Percentiles rank a stretch among this genome's conserved stretches.
These are phyloP conservation scores for Lipomyces orientalis DNA, from an alignment of 805 yeast species.

Conservation along the genomic window DNA sequence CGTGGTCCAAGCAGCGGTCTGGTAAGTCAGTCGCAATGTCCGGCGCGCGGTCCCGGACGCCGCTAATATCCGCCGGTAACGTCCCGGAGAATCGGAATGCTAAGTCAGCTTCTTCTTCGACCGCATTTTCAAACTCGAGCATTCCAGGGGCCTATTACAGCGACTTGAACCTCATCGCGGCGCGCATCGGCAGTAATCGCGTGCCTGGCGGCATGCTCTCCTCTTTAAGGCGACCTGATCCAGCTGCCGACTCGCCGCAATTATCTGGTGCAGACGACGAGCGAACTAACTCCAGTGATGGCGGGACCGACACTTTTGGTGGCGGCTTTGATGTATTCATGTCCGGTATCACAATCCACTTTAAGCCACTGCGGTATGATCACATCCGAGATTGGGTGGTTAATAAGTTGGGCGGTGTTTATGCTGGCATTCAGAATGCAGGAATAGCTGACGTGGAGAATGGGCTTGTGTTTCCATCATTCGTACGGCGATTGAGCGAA, in stretches of 20 bases:
- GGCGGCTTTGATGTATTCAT: constrained; percentile 12
- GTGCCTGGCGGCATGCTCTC: not conserved
- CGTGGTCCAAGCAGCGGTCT: not conserved
- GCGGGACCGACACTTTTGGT: not conserved
- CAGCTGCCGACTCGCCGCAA: not conserved
- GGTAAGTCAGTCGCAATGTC: not conserved
- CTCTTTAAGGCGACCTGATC: not conserved
- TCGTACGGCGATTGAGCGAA: not conserved
- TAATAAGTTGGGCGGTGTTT: constrained; percentile 7
- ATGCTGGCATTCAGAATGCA: constrained; percentile 8
- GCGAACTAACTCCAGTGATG: not conserved
- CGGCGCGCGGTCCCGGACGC: not conserved
- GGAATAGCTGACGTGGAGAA: constrained; percentile 4
- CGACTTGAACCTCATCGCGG: not conserved
- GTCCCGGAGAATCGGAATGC: not conserved
- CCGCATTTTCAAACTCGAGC: not conserved
- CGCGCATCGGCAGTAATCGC: not conserved
- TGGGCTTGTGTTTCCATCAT: not conserved
- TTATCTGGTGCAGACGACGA: not conserved
- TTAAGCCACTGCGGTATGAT: constrained; percentile 7
- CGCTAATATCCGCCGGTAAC: not conserved
- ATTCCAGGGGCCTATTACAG: not conserved
- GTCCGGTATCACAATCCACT: constrained; percentile 17
- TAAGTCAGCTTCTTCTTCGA: not conserved
- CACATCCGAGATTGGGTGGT: constrained; percentile 13